Evolutionary conservation across 2,329 filamentous ascomycete species (phyloP).

Genomic region (Ceratocystis huliohia): DNA sequence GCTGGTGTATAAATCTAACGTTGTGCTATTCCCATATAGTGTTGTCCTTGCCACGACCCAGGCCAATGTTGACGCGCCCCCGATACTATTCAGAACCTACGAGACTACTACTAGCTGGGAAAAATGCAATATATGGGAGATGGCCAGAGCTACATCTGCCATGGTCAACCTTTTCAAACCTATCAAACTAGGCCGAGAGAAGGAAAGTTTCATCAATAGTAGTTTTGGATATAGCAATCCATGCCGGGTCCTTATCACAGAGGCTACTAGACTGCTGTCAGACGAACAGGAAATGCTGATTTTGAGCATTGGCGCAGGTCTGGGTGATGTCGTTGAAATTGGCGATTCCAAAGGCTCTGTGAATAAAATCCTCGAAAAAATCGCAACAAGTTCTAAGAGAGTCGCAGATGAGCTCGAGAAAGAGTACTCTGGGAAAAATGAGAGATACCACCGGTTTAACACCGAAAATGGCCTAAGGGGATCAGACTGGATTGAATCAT

Average conservation of each 20-base stretch:
- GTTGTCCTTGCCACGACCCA: not conserved
- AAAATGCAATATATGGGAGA: slow-evolving; percentile 26
- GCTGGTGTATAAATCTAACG: not conserved
- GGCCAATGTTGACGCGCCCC: slow-evolving; percentile 11
- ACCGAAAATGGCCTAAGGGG: slow-evolving; percentile 25
- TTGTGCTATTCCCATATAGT: not conserved
- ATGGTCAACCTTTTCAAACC: slow-evolving; percentile 27
- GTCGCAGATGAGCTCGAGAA: slow-evolving; percentile 8
- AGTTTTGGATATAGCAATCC: too few species aligned
- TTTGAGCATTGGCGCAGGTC: slow-evolving; percentile 26
- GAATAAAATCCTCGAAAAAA: not conserved
- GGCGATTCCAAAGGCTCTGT: slow-evolving; percentile 4
- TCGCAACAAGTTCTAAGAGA: not conserved
- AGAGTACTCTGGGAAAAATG: slow-evolving; percentile 21
- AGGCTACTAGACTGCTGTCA: slow-evolving; percentile 25
- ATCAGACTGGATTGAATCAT: slow-evolving; percentile 25
- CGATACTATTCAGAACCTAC: slow-evolving; percentile 25
- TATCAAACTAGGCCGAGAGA: slow-evolving; percentile 25
- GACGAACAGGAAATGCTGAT: slow-evolving; percentile 18
- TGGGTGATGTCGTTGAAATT: slow-evolving; percentile 22
- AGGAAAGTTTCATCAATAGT: slow-evolving; percentile 26
- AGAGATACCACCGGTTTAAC: slow-evolving; percentile 25
- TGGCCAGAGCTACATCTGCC: slow-evolving; percentile 26
- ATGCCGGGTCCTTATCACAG: slow-evolving; percentile 26
- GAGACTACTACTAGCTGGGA: slow-evolving; percentile 22